Conservation (phyloP, 148 eudicot species). For the Chenopodium berlandieri region DNA sequence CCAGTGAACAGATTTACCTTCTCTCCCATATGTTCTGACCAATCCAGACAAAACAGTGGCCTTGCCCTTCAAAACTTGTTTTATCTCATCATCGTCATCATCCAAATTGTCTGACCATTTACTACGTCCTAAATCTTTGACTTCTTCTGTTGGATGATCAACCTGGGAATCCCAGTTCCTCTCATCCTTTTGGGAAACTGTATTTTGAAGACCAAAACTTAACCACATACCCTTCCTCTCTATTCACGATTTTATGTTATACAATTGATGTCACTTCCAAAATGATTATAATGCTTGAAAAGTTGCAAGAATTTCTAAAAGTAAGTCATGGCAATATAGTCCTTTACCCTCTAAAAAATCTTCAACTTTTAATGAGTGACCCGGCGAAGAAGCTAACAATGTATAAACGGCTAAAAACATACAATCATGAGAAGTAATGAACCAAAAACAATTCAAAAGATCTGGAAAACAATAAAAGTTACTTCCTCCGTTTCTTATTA, state of each 20-base stretch:
- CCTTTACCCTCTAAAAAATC: neutral
- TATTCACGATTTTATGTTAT: neutral
- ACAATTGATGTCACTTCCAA: neutral
- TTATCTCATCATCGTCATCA: slow-evolving; percentile 43
- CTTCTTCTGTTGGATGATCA: slow-evolving; percentile 49
- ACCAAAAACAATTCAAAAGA: neutral
- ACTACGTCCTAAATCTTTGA: slow-evolving; percentile 87
- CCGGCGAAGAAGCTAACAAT: neutral
- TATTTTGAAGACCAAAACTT: slow-evolving; percentile 17
- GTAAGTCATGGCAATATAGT: neutral
- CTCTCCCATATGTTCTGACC: slow-evolving; percentile 56
- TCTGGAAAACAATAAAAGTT: too few species aligned
- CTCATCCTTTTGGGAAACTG: slow-evolving; percentile 47
- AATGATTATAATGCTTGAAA: neutral
- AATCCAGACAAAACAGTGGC: slow-evolving; percentile 51
- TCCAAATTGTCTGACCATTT: slow-evolving; percentile 91
- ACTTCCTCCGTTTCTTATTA: too few species aligned
- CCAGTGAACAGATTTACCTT: slow-evolving; percentile 95
- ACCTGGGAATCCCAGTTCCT: slow-evolving; percentile 37
- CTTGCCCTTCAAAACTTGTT: slow-evolving; percentile 40
- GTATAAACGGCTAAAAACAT: neutral
- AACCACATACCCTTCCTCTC: slow-evolving; percentile 8
- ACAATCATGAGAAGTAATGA: neutral
- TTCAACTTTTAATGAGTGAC: neutral
- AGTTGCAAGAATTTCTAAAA: neutral